Percentiles rank a stretch among this genome's conserved stretches.
phyloP scores from a whole-genome alignment of 257 asterid species.

The Solanum chiquidenum region DNA sequence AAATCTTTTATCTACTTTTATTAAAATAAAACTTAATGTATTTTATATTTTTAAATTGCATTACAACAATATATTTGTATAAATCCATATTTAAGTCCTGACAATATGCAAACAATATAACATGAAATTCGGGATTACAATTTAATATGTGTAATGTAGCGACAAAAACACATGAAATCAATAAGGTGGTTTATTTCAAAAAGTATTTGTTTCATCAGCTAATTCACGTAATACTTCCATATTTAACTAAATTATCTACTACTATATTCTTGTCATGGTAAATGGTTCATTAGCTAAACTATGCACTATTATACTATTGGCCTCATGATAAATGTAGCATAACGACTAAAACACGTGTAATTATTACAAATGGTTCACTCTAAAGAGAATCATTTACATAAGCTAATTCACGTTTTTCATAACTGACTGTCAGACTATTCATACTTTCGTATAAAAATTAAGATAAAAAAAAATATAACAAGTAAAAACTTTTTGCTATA shows the following conservation, averaged over 20 bases:
- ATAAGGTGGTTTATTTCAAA: not conserved
- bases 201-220: not conserved
- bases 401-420: not conserved
- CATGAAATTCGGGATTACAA: no score
- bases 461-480: not conserved
- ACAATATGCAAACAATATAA: no score
- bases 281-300: not conserved
- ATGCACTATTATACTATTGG: not conserved
- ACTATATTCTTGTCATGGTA: not conserved
- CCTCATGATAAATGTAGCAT: not conserved
- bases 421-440: rapidly evolving
- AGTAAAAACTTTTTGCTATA: not conserved
- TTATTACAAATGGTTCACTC: not conserved
- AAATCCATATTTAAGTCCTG: no score
- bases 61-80: not conserved
- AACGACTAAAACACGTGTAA: not conserved
- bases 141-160: not conserved
- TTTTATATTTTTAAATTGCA: not conserved
- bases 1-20: not conserved
- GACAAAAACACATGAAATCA: not conserved
- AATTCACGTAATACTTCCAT: not conserved
- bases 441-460: not conserved
- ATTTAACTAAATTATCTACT: not conserved
- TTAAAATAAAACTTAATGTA: not conserved
- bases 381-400: not conserved